phyloP scores from a whole-genome alignment of 2,329 filamentous ascomycete genomes.

The Fusarium continuum region DNA sequence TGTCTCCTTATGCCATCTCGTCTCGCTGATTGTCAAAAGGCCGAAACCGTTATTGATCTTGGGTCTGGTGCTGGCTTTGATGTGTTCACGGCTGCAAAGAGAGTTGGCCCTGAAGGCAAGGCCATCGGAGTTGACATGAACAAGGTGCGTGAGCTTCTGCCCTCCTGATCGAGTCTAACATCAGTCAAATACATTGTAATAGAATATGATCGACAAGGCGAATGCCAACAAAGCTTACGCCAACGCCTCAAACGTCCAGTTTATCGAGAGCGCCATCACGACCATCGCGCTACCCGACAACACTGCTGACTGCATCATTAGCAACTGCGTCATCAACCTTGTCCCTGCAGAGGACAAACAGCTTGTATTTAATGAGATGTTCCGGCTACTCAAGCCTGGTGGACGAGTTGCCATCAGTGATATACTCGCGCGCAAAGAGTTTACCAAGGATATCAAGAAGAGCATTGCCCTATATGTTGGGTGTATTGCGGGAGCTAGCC shows the following conservation, averaged over 20 bases:
- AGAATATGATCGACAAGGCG: slow-evolving; percentile 66
- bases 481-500: slow-evolving; percentile 67
- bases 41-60: slow-evolving; percentile 65
- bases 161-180: background rate
- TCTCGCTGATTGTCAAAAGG: slow-evolving; percentile 49
- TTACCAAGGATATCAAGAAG: slow-evolving; percentile 58
- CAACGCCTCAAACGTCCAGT: slow-evolving; percentile 56
- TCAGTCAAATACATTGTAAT: background rate
- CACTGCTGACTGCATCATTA: slow-evolving; percentile 61
- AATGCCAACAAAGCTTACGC: slow-evolving; percentile 54
- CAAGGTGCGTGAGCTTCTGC: slow-evolving; percentile 50
- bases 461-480: slow-evolving; percentile 66
- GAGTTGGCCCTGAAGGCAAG: slow-evolving; percentile 57
- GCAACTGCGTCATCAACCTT: slow-evolving; percentile 71
- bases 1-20: background rate
- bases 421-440: slow-evolving; percentile 60
- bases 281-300: slow-evolving; percentile 53
- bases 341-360: slow-evolving; percentile 63
- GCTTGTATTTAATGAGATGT: slow-evolving; percentile 65
- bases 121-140: slow-evolving; percentile 70
- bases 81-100: slow-evolving; percentile 61
- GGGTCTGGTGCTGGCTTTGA: slow-evolving; percentile 68
- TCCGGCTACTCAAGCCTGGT: slow-evolving; percentile 63
- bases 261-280: slow-evolving; percentile 63
- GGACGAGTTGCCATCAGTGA: slow-evolving; percentile 69